A percentile compares a stretch with the other conserved stretches of the same genome.
phyloP scores from a whole-genome alignment of 768 basidiomycete species.

The Psilocybe sp. region DNA sequence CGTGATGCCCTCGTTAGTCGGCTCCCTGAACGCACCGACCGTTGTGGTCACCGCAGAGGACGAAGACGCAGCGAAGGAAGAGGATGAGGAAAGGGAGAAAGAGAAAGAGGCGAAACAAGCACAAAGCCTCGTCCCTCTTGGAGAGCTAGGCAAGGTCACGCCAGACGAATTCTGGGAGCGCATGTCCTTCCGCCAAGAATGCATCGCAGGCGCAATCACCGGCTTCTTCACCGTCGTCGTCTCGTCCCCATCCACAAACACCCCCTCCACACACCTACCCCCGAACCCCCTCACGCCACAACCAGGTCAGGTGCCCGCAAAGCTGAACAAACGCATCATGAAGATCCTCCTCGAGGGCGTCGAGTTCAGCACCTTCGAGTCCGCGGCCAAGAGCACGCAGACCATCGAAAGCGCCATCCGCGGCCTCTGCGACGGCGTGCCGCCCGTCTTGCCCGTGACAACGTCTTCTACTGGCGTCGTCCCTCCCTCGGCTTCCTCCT shows the following conservation, averaged over 20 bases:
- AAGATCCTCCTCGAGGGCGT: conserved; percentile 66
- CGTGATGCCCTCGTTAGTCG: no score
- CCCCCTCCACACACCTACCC: no score
- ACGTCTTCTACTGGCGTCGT: no score
- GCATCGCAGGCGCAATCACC: conserved; percentile 84
- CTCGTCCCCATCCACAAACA: neutral
- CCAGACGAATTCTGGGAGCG: conserved; percentile 94
- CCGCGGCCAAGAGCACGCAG: conserved; percentile 66
- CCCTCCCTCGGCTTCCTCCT: no score
- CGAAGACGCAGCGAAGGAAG: conserved; percentile 5
- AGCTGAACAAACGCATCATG: conserved; percentile 69
- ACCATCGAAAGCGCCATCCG: conserved; percentile 66
- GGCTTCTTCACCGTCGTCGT: conserved; percentile 83
- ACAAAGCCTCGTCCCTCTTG: conserved; percentile 27
- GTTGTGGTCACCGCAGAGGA: no score
- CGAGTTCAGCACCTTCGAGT: conserved; percentile 71
- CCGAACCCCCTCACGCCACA: conserved; percentile 37
- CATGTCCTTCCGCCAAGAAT: conserved; percentile 96
- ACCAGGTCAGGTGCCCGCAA: conserved; percentile 60
- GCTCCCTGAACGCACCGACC: no score
- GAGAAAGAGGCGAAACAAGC: conserved; percentile 20
- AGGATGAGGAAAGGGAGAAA: conserved; percentile 21
- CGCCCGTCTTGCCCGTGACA: neutral
- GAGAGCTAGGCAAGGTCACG: conserved; percentile 57
- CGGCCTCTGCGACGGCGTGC: conserved; percentile 56